phyloP scores from a whole-genome alignment of 192 early-diverging fungal species.

The Gamsiella multidivaricata region DNA sequence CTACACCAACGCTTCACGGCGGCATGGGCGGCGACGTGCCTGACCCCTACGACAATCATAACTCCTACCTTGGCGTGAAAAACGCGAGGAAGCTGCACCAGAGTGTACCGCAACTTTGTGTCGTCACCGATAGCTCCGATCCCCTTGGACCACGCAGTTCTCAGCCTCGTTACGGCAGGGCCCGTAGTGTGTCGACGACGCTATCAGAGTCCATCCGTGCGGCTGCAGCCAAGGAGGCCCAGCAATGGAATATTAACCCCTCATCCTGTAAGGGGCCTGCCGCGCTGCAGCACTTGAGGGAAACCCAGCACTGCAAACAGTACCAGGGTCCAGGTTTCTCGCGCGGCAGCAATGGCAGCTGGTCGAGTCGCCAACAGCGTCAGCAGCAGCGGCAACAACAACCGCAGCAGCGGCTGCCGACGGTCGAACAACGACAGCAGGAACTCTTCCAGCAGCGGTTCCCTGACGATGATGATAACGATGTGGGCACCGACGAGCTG shows the following conservation, averaged over 20 bases:
- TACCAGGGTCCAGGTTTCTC: neutral
- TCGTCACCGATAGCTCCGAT: slow-evolving; percentile 9
- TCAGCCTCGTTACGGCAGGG: slow-evolving; percentile 30
- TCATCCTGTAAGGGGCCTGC: slow-evolving; percentile 41
- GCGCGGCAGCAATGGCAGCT: slow-evolving; percentile 9
- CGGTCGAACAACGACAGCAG: slow-evolving; percentile 31
- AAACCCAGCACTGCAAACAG: neutral
- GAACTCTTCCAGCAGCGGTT: slow-evolving; percentile 22
- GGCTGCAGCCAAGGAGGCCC: slow-evolving; percentile 36
- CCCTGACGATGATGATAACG: neutral
- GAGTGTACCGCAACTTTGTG: slow-evolving; percentile 34
- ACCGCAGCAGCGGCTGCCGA: neutral
- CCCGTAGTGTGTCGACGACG: slow-evolving; percentile 33
- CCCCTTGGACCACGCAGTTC: slow-evolving; percentile 5
- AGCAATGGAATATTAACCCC: slow-evolving; percentile 14
- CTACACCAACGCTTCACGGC: slow-evolving; percentile 27
- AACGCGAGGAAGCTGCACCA: slow-evolving; percentile 6
- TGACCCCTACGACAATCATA: slow-evolving; percentile 5
- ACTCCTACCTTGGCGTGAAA: slow-evolving; percentile 7
- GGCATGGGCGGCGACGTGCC: slow-evolving; percentile 1
- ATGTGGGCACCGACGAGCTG: slow-evolving; percentile 14
- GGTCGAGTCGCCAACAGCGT: slow-evolving; percentile 7
- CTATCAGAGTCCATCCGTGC: slow-evolving; percentile 49
- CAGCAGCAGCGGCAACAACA: slow-evolving; percentile 4
- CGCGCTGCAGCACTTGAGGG: slow-evolving; percentile 36